A percentile compares a stretch with the other conserved stretches of the same genome.
Evolutionary conservation across 2,329 filamentous ascomycete genomes (phyloP).

Genomic region (Acrocalymma vagum): DNA sequence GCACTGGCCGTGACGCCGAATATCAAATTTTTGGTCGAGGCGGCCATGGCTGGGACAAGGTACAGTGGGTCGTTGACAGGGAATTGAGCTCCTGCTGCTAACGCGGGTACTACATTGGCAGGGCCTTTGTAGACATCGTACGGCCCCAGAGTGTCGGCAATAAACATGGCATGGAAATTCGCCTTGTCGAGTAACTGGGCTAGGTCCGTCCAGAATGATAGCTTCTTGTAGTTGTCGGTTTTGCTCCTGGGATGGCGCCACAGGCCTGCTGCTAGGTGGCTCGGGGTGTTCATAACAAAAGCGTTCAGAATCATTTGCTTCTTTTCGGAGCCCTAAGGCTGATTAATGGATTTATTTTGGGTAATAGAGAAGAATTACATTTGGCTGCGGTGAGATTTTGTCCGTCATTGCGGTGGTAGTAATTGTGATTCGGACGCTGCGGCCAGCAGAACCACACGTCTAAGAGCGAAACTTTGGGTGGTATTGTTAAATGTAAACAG

Average conservation of each 20-base stretch:
- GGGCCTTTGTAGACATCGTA: constrained; percentile 74
- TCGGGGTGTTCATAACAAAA: constrained; percentile 34
- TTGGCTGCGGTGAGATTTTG: too few species aligned
- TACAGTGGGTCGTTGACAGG: constrained; percentile 72
- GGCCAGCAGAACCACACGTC: too few species aligned
- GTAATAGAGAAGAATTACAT: too few species aligned
- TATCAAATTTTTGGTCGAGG: constrained; percentile 67
- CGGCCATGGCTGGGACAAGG: constrained; percentile 71
- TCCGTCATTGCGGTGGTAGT: too few species aligned
- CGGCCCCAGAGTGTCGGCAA: constrained; percentile 63
- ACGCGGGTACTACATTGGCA: constrained; percentile 64
- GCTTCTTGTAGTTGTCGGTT: not conserved
- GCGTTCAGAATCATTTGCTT: constrained; percentile 45
- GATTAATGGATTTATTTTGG: too few species aligned
- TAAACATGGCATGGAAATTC: constrained; percentile 49
- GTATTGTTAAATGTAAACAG: too few species aligned
- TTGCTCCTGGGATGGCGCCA: constrained; percentile 59
- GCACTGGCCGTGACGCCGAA: constrained; percentile 73
- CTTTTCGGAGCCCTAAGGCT: too few species aligned
- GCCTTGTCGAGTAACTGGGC: constrained; percentile 42
- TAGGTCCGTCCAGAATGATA: constrained; percentile 30
- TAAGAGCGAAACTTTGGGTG: too few species aligned
- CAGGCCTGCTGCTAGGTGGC: constrained; percentile 55
- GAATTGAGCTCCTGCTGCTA: constrained; percentile 70
- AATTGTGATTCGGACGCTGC: too few species aligned